Conservation (phyloP, 768 basidiomycete species). For the Amanita jacksonii region DNA sequence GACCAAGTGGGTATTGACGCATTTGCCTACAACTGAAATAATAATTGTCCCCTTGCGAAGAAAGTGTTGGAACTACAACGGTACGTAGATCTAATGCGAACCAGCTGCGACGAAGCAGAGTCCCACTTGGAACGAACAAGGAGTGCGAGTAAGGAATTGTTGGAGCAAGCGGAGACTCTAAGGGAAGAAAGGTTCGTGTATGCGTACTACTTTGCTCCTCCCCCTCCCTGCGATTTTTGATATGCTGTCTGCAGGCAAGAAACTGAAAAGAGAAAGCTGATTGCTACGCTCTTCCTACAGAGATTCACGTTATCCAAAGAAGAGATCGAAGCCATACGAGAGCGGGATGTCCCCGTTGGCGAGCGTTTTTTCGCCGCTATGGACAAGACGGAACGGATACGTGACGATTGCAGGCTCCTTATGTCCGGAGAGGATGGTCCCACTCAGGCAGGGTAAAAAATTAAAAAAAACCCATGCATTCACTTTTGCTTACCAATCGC, state of each 20-base stretch:
- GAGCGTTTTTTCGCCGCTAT: constrained; percentile 73
- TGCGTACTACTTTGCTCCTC: background rate
- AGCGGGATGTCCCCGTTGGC: constrained; percentile 70
- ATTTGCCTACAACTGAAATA: constrained; percentile 1
- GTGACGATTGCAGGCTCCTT: constrained; percentile 76
- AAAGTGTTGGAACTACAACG: constrained; percentile 74
- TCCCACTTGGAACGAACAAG: constrained; percentile 64
- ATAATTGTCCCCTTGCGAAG: constrained; percentile 31
- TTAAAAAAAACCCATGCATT: background rate
- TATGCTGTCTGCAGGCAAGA: constrained; percentile 37
- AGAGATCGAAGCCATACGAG: constrained; percentile 67
- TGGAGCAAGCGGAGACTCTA: constrained; percentile 76
- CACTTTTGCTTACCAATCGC: constrained; percentile 2
- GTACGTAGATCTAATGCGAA: constrained; percentile 73
- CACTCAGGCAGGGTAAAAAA: constrained; percentile 64
- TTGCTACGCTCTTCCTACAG: constrained; percentile 70
- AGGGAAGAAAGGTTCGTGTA: constrained; percentile 56
- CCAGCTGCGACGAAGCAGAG: constrained; percentile 78
- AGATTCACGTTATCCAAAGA: constrained; percentile 76
- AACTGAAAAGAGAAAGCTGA: constrained; percentile 60
- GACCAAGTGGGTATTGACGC: constrained; percentile 62
- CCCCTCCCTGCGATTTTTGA: background rate
- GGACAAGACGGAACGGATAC: constrained; percentile 77
- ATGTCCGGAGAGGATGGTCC: constrained; percentile 80
- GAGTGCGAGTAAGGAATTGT: constrained; percentile 64